Base-by-base conservation (phyloP, 768 basidiomycete genomes). In the Exsudoporus frostii region DNA sequence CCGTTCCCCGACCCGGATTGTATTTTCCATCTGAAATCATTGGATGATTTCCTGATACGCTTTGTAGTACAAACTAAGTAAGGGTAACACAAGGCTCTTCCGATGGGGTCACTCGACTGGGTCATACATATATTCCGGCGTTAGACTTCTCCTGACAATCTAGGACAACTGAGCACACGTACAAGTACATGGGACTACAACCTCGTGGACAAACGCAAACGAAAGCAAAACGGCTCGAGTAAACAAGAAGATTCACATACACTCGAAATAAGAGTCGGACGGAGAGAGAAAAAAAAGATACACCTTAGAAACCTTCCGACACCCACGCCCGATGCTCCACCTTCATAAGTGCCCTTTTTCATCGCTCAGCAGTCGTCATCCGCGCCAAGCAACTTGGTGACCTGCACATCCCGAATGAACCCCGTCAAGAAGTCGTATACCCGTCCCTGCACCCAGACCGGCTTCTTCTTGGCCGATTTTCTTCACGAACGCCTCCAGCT, bases 381-480 rank as follows among this genome's bases (percentile, higher is more conserved):
- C 20, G 7, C 19, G 11, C 50, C 48, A n/a, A 62, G 74, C 10
- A 77, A 76, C 34, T 62, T 65, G 25, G 80, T 73, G 45, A 86
- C 62, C 6, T 73, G 63, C 54, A 90, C 67, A 60, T 89, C 86
- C 63, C 70, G 74, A 61, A 90, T 64, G 50, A 72, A 70, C 8
- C 88, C 88, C 34, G 71, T 76, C 37, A 73, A 74, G 56, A 89
- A 71, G 37, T 86, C 80, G 61, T 86, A 87, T 14, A 90, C 80
- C 85, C 82, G 88, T 33, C 87, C 87, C 56, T 90, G 87, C 32
- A 89, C 78, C 71, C 71, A 76, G n/a, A 86, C 74, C 10, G 79
- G 71, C 64, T 73, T 63, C 11, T 36, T 50, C 33, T 49, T 37
- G 2, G 57, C 58, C 56, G 76, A 79, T 13, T 75, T n/a, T 75